Evolutionary conservation across 2,329 filamentous ascomycete species (phyloP), one percentile per base, ranked within the genome.

Genomic region (Talaromyces sp.): DNA sequence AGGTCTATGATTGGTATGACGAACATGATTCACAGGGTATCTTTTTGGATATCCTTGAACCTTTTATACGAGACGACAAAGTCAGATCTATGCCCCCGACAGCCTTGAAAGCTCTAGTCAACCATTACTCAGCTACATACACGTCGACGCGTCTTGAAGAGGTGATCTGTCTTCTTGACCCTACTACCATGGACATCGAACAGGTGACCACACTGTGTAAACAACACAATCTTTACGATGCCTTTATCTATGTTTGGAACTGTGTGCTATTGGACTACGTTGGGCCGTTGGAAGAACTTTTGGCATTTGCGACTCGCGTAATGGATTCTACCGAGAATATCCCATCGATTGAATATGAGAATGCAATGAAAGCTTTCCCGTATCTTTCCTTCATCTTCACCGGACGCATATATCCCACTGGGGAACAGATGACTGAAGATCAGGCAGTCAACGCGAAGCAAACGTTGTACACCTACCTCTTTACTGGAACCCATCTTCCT

Each of bases 181-280:
- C 94, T 1, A 83, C 87, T 14, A 97, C 93, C 0, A 88, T 99
- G 74, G 96, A 99, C 74, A 88, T 99, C 70, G 94, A 99, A 74
- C 92, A 98, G 76, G 88, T 96, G 65, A 97, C 94, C 0, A 85
- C 86, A 13, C 82, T 99, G 27, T 99, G 95, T 83, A 96, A 95
- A 76, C 90, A 94, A 74, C 89, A 98, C 75, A 87, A 90, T 69
- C 84, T 99, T 3, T 99, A 97, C 73, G 96, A 99, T 77, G 96
- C 95, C 2, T 85, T 97, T 64, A 93, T 96, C 50, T 97, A 98
- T 75, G 91, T 99, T 63, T 99, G 95, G 95, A 98, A 96, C 67
- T 90, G 92, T 76, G 93, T 92, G 2, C 82, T 99, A 33, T 82
- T 83, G 67, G 96, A 99, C 76, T 97, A 96, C 72, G 88, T 97